These are phyloP conservation scores for Desmodesmus armatus DNA, from an alignment of 139 green algal species.

Conservation along the genomic window DNA sequence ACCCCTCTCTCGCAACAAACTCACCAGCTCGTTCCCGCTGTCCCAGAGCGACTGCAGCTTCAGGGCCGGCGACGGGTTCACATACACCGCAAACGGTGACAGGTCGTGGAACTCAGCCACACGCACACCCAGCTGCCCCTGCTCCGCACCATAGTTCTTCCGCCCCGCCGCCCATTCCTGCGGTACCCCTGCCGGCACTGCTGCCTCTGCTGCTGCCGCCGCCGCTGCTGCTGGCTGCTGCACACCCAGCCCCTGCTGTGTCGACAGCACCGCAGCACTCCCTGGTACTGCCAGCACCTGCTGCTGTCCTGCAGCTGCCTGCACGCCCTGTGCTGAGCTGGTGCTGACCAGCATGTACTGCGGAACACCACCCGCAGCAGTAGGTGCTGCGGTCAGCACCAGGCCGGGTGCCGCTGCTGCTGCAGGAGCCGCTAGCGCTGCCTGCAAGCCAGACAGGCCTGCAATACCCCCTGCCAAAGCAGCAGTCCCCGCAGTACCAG, in stretches of 20 bases:
- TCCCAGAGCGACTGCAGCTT: constrained; percentile 80
- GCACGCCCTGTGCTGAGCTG: too few relatives aligned
- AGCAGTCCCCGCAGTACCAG: too few relatives aligned
- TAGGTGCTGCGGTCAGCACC: too few relatives aligned
- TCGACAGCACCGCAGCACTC: not conserved
- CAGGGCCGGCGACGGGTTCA: constrained; percentile 66
- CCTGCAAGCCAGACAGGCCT: too few relatives aligned
- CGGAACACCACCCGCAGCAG: too few relatives aligned
- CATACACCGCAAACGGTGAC: constrained; percentile 58
- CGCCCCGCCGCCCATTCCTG: constrained; percentile 6
- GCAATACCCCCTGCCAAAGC: too few relatives aligned
- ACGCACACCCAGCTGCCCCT: constrained; percentile 73
- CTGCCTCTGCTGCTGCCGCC: not conserved
- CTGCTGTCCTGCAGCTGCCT: constrained; percentile 27
- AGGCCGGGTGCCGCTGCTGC: too few relatives aligned
- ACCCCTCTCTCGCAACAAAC: too few relatives aligned
- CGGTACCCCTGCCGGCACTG: not conserved
- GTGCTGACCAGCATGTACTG: too few relatives aligned
- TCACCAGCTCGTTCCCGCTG: constrained; percentile 60
- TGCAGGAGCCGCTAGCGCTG: too few relatives aligned
- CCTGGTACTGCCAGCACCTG: not conserved
- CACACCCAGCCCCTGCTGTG: not conserved
- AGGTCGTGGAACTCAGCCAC: constrained; percentile 72
- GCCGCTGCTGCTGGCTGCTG: too few relatives aligned
- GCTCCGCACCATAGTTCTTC: constrained; percentile 55